Conservation (phyloP, 2,329 filamentous ascomycete species). For the Stromatinia cepivora region DNA sequence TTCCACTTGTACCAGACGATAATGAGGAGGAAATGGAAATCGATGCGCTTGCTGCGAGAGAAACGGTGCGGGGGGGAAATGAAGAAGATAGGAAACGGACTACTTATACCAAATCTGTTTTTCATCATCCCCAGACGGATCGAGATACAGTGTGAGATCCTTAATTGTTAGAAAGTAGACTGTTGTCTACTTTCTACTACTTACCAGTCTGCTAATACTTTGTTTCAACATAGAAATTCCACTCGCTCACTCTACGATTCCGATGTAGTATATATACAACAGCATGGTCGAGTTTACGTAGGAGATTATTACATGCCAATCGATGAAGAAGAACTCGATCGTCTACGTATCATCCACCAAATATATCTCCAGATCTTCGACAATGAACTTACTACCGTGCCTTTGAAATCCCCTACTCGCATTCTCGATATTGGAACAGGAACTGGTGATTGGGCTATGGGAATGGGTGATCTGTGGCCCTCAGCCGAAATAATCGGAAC, state of each 20-base stretch:
- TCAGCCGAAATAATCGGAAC: constrained; percentile 57
- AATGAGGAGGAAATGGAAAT: constrained; percentile 6
- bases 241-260: constrained; percentile 39
- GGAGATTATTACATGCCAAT: constrained; percentile 46
- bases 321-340: constrained; percentile 39
- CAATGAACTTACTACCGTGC: constrained; percentile 36
- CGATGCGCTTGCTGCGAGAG: constrained; percentile 6
- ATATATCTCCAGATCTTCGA: constrained; percentile 36
- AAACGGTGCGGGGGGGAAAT: constrained; percentile 6
- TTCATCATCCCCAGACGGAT: constrained; percentile 22
- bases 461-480: constrained; percentile 54
- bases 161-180: too few species aligned
- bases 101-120: constrained; percentile 23
- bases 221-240: constrained; percentile 33
- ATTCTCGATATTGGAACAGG: constrained; percentile 55
- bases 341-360: constrained; percentile 37
- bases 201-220: not conserved
- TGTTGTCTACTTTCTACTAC: not conserved
- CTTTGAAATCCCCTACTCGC: constrained; percentile 44
- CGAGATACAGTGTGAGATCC: constrained; percentile 26
- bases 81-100: constrained; percentile 4
- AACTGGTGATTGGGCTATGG: constrained; percentile 63
- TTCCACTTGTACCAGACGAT: constrained; percentile 8
- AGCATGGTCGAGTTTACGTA: constrained; percentile 52
- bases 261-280: constrained; percentile 45